Evolutionary conservation across 805 yeast genomes (phyloP), one percentile per base, ranked within the genome.

Genomic region (Myxozyma kluyveri): DNA sequence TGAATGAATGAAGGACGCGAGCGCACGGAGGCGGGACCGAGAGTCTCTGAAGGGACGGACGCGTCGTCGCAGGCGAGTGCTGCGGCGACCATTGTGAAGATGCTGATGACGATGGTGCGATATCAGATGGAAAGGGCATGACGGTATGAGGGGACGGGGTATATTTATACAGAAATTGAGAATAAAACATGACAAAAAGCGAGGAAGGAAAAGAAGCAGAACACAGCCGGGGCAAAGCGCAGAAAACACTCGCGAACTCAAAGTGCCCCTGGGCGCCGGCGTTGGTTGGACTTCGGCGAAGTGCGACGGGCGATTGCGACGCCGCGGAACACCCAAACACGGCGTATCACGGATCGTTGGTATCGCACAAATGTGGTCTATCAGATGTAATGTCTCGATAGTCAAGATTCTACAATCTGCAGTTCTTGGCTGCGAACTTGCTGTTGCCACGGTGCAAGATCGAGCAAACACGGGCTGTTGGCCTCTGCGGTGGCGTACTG

Each of bases 21-120:
- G 26, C 47, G 42, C 27, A 29, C 29, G 21, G 38, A 26, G 35
- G 46, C 40, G 24, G 45, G 54, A 42, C 41, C 53, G 41, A 49
- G 49, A 14, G 21, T 42, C 46, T 45, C 48, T 37, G 49, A 39
- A 17, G 22, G 43, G 23, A 4, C 43, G 22, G 40, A n/a, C 41
- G 19, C 21, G 49, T 49, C 52, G 48, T 49, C 52, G 48, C 44
- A 49, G 51, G 31, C 24, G 45, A 41, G 43, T 27, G 51, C 51
- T 21, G 45, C 51, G 29, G 49, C 43, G 37, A 46, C 46, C 42
- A 36, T 42, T 42, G 42, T 42, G 12, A 5, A 21, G 37, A 42
- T 14, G 45, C 9, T 9, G 33, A 29, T 9, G 33, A 9, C 14
- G 33, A 14, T 9, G 33, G 9, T 9, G 33, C 9, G 27, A 9